Percentiles rank a stretch among this genome's conserved stretches.
Conservation (phyloP, 345 rosid species). For the Eucalyptus shirleyi region DNA sequence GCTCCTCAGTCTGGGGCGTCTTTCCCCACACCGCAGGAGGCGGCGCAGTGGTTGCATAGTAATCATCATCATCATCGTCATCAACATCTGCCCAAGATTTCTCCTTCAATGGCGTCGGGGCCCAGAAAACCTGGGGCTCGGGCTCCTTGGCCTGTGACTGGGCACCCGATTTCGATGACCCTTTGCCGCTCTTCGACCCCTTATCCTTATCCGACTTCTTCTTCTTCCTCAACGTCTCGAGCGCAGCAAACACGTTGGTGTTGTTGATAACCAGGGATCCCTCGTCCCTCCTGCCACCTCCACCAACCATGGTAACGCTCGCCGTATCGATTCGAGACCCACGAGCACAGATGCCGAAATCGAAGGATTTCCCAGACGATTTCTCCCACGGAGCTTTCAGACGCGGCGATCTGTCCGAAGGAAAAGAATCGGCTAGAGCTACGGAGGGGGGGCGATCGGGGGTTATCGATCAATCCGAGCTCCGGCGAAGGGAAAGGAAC, state of each 20-base stretch:
- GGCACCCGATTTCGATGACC: neutral
- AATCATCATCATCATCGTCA: conserved; percentile 30
- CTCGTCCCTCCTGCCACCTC: conserved; percentile 18
- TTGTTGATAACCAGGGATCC: conserved; percentile 20
- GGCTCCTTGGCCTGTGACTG: neutral
- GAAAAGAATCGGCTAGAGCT: neutral
- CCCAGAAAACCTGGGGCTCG: conserved; percentile 17
- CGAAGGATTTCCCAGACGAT: neutral
- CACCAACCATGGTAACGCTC: neutral
- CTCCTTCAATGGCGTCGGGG: conserved; percentile 14
- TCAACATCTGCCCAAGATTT: conserved; percentile 37
- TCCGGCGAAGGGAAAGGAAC: neutral
- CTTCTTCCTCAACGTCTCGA: conserved; percentile 21
- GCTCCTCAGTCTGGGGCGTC: neutral
- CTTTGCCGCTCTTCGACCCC: neutral
- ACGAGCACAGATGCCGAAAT: neutral
- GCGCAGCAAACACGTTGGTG: conserved; percentile 28
- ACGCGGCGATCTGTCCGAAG: neutral
- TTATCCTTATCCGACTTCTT: conserved; percentile 21
- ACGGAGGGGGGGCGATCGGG: neutral
- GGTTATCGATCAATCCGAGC: neutral
- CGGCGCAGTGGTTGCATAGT: conserved; percentile 19
- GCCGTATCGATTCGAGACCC: neutral
- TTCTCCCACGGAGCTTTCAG: neutral
- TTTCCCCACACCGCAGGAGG: conserved; percentile 10